Evolutionary conservation across 1,139 yeast genomes (phyloP).

Genomic region (Scheffersomyces parashehatae): DNA sequence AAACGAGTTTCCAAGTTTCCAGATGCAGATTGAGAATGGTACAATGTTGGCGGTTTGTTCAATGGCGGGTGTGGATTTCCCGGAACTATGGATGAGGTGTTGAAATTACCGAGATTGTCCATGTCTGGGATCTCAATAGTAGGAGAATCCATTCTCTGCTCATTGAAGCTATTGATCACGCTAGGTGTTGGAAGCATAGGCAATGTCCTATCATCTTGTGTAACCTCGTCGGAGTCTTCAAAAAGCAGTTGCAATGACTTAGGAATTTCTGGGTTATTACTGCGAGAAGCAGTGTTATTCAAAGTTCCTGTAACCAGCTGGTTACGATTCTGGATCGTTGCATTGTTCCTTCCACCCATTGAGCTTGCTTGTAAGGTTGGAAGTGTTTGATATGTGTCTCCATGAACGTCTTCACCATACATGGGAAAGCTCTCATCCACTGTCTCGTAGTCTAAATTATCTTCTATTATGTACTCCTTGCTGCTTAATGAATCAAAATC

Average conservation of each 20-base stretch:
- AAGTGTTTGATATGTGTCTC: conserved; percentile 28
- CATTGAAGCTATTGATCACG: conserved; percentile 3
- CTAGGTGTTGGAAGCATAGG: conserved; percentile 2
- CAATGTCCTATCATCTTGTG: conserved; percentile 1
- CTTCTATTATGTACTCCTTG: conserved; percentile 69
- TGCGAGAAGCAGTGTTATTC: conserved; percentile 4
- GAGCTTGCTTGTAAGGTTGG: conserved; percentile 28
- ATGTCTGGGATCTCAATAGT: conserved; percentile 50
- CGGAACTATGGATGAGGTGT: conserved; percentile 10
- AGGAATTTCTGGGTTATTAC: conserved; percentile 52
- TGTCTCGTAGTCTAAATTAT: conserved; percentile 54
- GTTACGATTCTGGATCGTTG: neutral
- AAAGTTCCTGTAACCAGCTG: neutral
- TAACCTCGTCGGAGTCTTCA: conserved; percentile 37
- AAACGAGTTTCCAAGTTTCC: conserved; percentile 41
- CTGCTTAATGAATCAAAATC: conserved; percentile 80
- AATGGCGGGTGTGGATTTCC: conserved; percentile 29
- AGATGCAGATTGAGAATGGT: conserved; percentile 52
- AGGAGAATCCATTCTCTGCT: conserved; percentile 36
- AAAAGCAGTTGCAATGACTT: conserved; percentile 72
- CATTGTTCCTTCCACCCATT: conserved; percentile 4
- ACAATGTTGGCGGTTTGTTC: conserved; percentile 50
- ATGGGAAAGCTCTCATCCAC: conserved; percentile 36
- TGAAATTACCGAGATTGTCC: conserved; percentile 34
- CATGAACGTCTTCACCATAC: conserved; percentile 28